A percentile compares a stretch with the other conserved stretches of the same genome.
These are phyloP conservation scores for Emergomyces orientalis DNA, from an alignment of 2,329 filamentous ascomycete genomes.

Conservation along the genomic window DNA sequence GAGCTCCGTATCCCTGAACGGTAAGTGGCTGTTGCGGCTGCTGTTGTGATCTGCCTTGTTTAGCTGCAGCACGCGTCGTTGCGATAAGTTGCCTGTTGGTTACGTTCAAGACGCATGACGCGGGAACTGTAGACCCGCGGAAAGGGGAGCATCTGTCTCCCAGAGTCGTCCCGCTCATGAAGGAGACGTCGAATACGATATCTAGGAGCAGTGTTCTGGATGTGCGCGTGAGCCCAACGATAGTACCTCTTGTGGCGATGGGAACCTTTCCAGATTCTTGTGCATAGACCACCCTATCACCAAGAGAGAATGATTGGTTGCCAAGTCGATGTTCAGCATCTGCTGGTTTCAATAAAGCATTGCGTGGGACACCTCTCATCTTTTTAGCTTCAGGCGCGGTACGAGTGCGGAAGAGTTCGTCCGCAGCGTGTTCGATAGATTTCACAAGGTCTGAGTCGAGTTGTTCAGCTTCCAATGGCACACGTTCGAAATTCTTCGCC, in stretches of 20 bases:
- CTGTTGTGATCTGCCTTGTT: conserved; percentile 42
- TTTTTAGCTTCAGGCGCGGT: conserved; percentile 54
- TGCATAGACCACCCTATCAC: conserved; percentile 87
- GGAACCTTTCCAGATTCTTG: conserved; percentile 90
- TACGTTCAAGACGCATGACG: conserved; percentile 81
- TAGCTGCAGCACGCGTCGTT: conserved; percentile 32
- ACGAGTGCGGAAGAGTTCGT: conserved; percentile 48
- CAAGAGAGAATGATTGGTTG: conserved; percentile 72
- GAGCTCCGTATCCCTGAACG: conserved; percentile 48
- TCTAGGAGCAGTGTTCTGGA: conserved; percentile 74
- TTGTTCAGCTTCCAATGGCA: conserved; percentile 94
- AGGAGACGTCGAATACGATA: conserved; percentile 84
- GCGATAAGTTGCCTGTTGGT: conserved; percentile 71
- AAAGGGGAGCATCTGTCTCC: conserved; percentile 86
- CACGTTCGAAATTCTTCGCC: conserved; percentile 83
- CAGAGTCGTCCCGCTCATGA: conserved; percentile 94
- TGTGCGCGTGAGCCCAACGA: conserved; percentile 88
- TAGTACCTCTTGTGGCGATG: conserved; percentile 81
- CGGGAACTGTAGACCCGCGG: conserved; percentile 82
- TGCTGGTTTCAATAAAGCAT: conserved; percentile 80
- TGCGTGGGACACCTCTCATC: conserved; percentile 71
- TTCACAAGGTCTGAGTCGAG: conserved; percentile 85
- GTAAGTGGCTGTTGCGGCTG: conserved; percentile 48
- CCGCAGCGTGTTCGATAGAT: conserved; percentile 66
- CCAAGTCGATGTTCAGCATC: conserved; percentile 91